Evolutionary conservation across 495 filamentous ascomycete species (phyloP).

Genomic region (Hypoxylon crocopeplum): DNA sequence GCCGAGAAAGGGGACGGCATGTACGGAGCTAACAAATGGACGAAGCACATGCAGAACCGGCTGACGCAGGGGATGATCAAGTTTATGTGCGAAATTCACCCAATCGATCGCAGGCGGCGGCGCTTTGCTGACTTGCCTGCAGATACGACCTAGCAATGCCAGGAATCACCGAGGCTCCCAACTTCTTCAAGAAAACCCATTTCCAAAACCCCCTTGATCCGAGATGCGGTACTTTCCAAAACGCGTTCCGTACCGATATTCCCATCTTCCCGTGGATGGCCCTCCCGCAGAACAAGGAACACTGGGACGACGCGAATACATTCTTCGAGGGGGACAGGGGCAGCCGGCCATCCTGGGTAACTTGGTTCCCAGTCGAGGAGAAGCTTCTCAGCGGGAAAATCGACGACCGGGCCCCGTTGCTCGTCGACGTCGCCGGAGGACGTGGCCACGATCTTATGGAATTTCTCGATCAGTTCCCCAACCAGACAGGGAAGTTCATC

Average conservation of each 20-base stretch:
- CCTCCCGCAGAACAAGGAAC: constrained; percentile 15
- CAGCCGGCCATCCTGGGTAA: constrained; percentile 14
- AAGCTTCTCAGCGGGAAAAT: constrained; percentile 1
- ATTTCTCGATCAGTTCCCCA: constrained; percentile 44
- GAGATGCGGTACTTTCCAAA: background rate
- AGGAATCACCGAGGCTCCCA: background rate
- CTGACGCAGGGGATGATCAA: constrained; percentile 18
- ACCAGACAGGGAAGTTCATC: constrained; percentile 40
- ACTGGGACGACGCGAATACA: constrained; percentile 15
- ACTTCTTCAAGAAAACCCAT: constrained; percentile 4
- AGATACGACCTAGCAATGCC: constrained; percentile 17
- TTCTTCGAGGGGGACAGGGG: constrained; percentile 23
- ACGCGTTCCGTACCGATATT: background rate
- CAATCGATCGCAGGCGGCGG: background rate
- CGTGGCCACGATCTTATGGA: constrained; percentile 51
- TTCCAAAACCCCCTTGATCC: constrained; percentile 19
- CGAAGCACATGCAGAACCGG: constrained; percentile 3
- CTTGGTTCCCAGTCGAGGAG: constrained; percentile 17
- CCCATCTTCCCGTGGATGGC: constrained; percentile 11
- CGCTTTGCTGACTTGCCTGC: background rate
- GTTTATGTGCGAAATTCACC: constrained; percentile 5
- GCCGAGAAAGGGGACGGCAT: constrained; percentile 16
- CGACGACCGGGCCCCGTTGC: constrained; percentile 19
- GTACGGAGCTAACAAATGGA: constrained; percentile 18
- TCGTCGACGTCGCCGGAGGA: constrained; percentile 57